phyloP scores from a whole-genome alignment of 1,139 yeast genomes.

The Kluyveromyces marxianus region DNA sequence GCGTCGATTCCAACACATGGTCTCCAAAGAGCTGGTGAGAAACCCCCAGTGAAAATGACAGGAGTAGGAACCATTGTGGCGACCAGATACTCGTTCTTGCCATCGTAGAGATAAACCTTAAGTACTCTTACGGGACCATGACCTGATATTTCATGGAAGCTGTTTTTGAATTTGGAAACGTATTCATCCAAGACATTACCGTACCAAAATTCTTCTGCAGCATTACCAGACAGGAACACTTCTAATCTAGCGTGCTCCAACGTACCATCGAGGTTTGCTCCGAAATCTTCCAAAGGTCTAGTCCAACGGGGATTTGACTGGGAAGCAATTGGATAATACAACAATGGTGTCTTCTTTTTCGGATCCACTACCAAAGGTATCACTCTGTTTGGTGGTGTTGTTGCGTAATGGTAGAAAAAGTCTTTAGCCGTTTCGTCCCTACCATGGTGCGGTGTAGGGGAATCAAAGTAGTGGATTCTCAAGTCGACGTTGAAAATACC shows the following conservation, averaged over 20 bases:
- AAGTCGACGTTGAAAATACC: slow-evolving; percentile 57
- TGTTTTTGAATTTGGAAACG: slow-evolving; percentile 33
- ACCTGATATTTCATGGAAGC: slow-evolving; percentile 40
- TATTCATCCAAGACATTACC: slow-evolving; percentile 49
- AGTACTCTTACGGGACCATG: slow-evolving; percentile 60
- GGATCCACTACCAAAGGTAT: slow-evolving; percentile 6
- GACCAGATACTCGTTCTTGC: slow-evolving; percentile 6
- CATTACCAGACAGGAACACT: slow-evolving; percentile 66
- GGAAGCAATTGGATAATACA: slow-evolving; percentile 10
- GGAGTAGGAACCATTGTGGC: slow-evolving; percentile 46
- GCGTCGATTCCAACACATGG: slow-evolving; percentile 70
- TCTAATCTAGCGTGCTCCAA: slow-evolving; percentile 32
- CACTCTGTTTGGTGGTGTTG: slow-evolving; percentile 6
- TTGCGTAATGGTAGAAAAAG: slow-evolving; percentile 3
- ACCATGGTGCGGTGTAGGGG: slow-evolving; percentile 12
- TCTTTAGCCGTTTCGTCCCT: slow-evolving; percentile 3
- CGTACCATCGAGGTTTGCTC: neutral
- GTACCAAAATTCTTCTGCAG: slow-evolving; percentile 82
- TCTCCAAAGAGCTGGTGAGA: slow-evolving; percentile 71
- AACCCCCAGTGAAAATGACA: slow-evolving; percentile 68
- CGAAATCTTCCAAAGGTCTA: slow-evolving; percentile 7
- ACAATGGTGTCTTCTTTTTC: slow-evolving; percentile 8
- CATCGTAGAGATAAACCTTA: slow-evolving; percentile 38
- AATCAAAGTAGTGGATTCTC: slow-evolving; percentile 44
- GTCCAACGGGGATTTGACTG: slow-evolving; percentile 10